Base-by-base conservation (phyloP, 139 green algal genomes). In the Microglena sp. region DNA sequence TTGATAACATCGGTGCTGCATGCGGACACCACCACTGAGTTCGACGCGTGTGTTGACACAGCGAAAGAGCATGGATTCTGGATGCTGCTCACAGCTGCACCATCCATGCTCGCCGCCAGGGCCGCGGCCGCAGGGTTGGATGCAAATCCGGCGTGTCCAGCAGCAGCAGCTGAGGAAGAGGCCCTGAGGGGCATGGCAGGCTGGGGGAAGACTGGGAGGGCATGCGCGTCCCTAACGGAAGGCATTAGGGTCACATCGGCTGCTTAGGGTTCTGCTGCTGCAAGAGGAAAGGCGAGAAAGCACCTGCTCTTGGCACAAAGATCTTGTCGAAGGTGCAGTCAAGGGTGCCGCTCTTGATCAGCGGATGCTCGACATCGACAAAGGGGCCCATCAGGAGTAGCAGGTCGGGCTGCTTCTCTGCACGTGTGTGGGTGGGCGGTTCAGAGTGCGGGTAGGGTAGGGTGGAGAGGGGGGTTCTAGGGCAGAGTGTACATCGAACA, bases 331-430 rank as follows among this genome's bases (percentile, higher is more conserved):
- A 95, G 1, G 70, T 80, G 6, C 84, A 50, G 0, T 89, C 63
- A n/a, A 95, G 33, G 33, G 46, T 43, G 24, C 89, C 92, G 0
- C 55, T 24, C n/a, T 57, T 36, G 0, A 98, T 55, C 1, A 56
- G 3, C 2, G 86, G 77, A 67, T 96, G 87, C 60, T 95, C 82
- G 2, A 44, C 75, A 74, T 98, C 92, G 44, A 98, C 84, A 74
- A 97, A 98, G 2, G 93, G 93, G 1, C 93, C 89, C 58, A 88
- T 36, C 35, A 96, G 74, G 67, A 97, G 53, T 71, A 97, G 75
- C 45, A 91, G 45, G 46, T 95, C 66, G 22, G 85, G 82, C 6
- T 26, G 56, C 1, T 57, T 27, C 36, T 60, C 71, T 77, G 65
- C 36, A 62, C 8, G 26, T 15, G 40, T 11, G 11, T 60, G 54